Evolutionary conservation across 2,329 filamentous ascomycete genomes (phyloP).

Genomic region (Penicillium crustosum): DNA sequence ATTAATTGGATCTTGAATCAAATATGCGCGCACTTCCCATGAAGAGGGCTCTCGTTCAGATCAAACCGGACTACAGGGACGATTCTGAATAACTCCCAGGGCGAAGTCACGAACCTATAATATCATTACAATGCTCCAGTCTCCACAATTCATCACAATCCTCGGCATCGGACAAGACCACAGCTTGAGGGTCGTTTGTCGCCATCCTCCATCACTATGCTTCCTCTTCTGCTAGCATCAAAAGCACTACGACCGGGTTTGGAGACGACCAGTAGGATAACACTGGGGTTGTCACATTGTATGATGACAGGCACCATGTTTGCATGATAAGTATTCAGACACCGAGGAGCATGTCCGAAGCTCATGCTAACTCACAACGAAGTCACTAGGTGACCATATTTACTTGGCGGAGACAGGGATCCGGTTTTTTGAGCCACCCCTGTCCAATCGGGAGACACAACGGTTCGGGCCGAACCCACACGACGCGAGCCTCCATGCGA

Average conservation of each 20-base stretch:
- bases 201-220: background rate
- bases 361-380: background rate
- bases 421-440: background rate
- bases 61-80: background rate
- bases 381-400: background rate
- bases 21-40: background rate
- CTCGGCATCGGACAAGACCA: background rate
- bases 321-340: background rate
- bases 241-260: background rate
- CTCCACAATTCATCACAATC: background rate
- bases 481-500: background rate
- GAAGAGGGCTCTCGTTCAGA: background rate
- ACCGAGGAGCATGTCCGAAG: background rate
- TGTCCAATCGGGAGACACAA: background rate
- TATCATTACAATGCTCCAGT: background rate
- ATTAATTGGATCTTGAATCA: background rate
- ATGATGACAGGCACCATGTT: background rate
- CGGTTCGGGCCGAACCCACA: conserved; percentile 4
- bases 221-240: background rate
- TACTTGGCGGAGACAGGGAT: background rate
- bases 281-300: background rate
- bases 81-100: background rate
- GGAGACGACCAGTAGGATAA: background rate
- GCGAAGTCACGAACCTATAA: background rate
- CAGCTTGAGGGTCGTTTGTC: background rate